Evolutionary conservation across 2,329 filamentous ascomycete genomes (phyloP).

Genomic region (Beauveria rudraprayagi): DNA sequence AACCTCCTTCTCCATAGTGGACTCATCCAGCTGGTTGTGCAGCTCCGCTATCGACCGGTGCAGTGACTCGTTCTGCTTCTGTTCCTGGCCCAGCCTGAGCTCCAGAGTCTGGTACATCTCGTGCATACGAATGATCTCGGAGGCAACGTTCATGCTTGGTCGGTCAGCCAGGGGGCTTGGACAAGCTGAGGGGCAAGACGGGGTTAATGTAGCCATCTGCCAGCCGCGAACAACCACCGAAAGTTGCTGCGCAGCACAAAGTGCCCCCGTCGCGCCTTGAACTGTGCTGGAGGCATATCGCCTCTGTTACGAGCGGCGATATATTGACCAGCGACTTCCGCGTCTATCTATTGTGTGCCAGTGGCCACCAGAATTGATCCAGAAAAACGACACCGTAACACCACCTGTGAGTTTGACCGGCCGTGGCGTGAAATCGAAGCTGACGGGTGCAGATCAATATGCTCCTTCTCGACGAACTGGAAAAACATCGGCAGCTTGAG

Average conservation of each 20-base stretch:
- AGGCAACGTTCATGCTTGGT: neutral
- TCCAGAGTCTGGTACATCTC: neutral
- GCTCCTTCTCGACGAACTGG: neutral
- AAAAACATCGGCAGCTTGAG: neutral
- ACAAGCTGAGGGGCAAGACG: neutral
- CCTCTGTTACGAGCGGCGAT: no score
- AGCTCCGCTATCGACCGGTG: neutral
- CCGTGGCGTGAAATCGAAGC: neutral
- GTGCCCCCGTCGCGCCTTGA: no score
- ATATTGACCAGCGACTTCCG: no score
- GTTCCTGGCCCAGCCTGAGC: neutral
- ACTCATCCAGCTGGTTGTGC: neutral
- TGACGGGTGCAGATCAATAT: neutral
- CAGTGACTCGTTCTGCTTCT: neutral
- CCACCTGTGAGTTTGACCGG: neutral
- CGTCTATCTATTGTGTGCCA: no score
- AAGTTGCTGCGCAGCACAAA: neutral
- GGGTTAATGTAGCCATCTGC: neutral
- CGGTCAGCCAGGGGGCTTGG: neutral
- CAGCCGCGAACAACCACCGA: neutral
- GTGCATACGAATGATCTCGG: neutral
- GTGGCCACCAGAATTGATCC: no score
- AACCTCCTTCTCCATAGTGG: neutral
- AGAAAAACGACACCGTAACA: neutral
- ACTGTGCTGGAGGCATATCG: no score